Percentiles rank a stretch among this genome's conserved stretches.
Conservation (phyloP, 2,329 filamentous ascomycete genomes). For the Colletotrichum incanum region DNA sequence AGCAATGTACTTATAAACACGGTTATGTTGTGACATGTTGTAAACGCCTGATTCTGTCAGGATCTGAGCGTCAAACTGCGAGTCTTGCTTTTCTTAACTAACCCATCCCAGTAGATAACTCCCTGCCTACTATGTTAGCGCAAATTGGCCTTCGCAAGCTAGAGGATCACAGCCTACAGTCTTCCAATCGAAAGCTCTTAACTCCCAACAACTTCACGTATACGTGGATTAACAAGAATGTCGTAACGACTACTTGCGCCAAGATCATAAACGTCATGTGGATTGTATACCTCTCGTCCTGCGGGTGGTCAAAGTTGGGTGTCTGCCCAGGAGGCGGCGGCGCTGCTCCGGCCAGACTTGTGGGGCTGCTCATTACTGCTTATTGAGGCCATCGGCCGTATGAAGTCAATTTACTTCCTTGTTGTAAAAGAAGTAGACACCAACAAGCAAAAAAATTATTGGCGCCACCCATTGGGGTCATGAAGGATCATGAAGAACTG, state of each 20-base stretch:
- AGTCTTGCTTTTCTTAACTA: not conserved
- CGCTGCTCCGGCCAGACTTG: constrained; percentile 21
- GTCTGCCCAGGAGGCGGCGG: constrained; percentile 33
- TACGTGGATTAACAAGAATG: constrained; percentile 16
- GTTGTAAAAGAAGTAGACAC: too few relatives aligned
- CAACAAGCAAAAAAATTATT: too few relatives aligned
- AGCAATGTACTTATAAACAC: constrained; percentile 21
- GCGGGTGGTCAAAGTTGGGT: constrained; percentile 35
- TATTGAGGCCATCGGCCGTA: not conserved
- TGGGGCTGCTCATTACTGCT: constrained; percentile 21
- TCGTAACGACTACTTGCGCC: constrained; percentile 17
- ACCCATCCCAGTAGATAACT: constrained; percentile 30
- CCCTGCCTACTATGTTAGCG: constrained; percentile 9
- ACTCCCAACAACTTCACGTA: constrained; percentile 23
- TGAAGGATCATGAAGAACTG: too few relatives aligned
- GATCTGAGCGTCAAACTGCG: too few relatives aligned
- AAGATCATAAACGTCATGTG: constrained; percentile 20
- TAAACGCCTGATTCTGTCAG: constrained; percentile 18
- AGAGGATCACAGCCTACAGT: constrained; percentile 16
- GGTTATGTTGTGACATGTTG: constrained; percentile 10
- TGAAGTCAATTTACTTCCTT: too few relatives aligned
- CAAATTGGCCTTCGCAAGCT: not conserved
- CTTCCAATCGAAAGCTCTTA: constrained; percentile 25
- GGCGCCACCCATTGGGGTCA: too few relatives aligned
- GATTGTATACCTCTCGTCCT: constrained; percentile 8